These are phyloP conservation scores for Tolypocladium ovalisporum DNA, from an alignment of 2,329 filamentous ascomycete species.

Conservation along the genomic window DNA sequence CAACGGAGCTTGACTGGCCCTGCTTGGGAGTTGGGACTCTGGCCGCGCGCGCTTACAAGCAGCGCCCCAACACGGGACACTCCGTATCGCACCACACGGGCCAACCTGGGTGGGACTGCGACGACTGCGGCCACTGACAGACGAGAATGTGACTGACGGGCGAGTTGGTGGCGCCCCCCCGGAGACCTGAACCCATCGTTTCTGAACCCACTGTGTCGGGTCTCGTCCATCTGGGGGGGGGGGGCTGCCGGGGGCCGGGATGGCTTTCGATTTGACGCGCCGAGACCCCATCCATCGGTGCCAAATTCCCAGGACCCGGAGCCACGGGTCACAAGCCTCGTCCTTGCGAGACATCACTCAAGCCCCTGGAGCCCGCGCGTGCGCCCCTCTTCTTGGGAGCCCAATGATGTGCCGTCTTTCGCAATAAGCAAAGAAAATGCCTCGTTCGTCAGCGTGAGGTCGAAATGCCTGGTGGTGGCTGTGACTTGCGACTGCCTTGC, in stretches of 20 bases:
- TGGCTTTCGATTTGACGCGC: not conserved
- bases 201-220: not conserved
- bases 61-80: not conserved
- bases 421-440: not conserved
- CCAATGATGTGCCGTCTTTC: not conserved
- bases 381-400: not conserved
- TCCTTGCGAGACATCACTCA: not conserved
- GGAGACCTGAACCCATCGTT: not conserved
- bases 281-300: not conserved
- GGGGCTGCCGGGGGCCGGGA: not conserved
- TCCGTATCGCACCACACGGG: not conserved
- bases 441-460: not conserved
- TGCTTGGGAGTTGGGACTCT: too few species aligned
- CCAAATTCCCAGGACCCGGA: not conserved
- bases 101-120: not conserved
- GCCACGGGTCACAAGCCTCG: not conserved
- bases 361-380: not conserved
- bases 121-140: not conserved
- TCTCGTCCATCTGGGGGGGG: not conserved
- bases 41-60: not conserved
- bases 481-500: not conserved
- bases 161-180: not conserved
- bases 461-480: not conserved
- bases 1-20: too few species aligned
- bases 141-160: not conserved